Evolutionary conservation across 2,329 filamentous ascomycete species (phyloP).

Genomic region (Cadophora gregata): DNA sequence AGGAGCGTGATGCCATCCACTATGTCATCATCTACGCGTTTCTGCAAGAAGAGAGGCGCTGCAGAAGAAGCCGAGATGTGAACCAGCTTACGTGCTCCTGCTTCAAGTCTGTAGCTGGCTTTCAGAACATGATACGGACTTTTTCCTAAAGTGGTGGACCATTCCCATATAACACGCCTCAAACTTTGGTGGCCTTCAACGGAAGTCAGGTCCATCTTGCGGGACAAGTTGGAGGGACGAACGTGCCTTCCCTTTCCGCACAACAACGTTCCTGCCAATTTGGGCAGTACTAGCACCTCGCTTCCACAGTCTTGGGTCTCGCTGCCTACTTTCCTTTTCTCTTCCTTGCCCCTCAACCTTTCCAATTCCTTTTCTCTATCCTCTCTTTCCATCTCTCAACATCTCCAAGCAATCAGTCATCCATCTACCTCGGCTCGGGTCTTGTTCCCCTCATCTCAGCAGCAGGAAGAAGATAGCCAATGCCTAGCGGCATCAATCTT

Average conservation of each 20-base stretch:
- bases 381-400: neutral
- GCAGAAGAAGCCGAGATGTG: too few relatives aligned
- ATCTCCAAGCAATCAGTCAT: neutral
- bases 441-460: neutral
- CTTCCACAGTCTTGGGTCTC: conserved; percentile 8
- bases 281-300: neutral
- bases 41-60: too few relatives aligned
- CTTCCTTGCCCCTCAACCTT: neutral
- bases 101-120: too few relatives aligned
- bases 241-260: conserved; percentile 17
- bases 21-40: too few relatives aligned
- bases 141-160: too few relatives aligned
- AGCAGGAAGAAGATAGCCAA: neutral
- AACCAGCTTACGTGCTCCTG: too few relatives aligned
- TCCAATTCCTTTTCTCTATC: neutral
- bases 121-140: too few relatives aligned
- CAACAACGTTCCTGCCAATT: conserved; percentile 4
- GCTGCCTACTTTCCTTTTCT: conserved; percentile 8
- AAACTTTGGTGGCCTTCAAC: too few relatives aligned
- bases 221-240: neutral
- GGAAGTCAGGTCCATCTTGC: too few relatives aligned
- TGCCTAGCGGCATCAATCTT: neutral
- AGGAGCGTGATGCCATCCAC: too few relatives aligned
- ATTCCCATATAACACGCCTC: too few relatives aligned
- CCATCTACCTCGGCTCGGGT: neutral